These are phyloP conservation scores for Zoysia pacifica DNA, from an alignment of 176 grass and related monocot species.

Conservation along the genomic window DNA sequence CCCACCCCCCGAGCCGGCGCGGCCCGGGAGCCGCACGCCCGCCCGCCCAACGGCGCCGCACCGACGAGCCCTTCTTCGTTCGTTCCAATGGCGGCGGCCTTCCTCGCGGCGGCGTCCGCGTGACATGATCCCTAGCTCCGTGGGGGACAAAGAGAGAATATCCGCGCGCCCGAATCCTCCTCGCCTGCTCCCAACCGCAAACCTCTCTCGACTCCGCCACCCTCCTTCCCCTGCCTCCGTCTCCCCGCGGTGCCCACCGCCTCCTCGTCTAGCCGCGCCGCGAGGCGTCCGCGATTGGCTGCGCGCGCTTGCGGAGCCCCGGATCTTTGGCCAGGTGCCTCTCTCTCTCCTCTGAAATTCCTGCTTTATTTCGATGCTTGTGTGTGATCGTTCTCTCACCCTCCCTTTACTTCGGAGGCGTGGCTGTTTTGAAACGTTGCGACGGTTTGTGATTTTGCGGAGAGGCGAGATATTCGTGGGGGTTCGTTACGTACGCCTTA, in stretches of 20 bases:
- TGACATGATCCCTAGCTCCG: slow-evolving; percentile 27
- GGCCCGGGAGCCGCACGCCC: slow-evolving; percentile 11
- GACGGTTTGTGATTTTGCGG: slow-evolving; percentile 20
- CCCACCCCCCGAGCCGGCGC: neutral
- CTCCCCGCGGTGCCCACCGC: too few species aligned
- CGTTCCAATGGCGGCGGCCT: slow-evolving; percentile 40
- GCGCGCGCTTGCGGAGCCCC: slow-evolving; percentile 8
- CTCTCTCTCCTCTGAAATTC: neutral
- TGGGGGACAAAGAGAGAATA: slow-evolving; percentile 28
- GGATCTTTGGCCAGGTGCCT: slow-evolving; percentile 27
- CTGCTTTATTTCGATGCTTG: neutral
- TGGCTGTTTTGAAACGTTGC: neutral
- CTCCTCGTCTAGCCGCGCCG: too few species aligned
- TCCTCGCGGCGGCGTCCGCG: neutral
- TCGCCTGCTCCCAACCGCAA: slow-evolving; percentile 25
- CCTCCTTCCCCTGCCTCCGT: too few species aligned
- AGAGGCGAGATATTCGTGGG: slow-evolving; percentile 11
- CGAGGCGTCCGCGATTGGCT: neutral
- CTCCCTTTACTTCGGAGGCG: neutral
- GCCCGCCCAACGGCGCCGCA: too few species aligned
- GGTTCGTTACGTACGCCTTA: neutral
- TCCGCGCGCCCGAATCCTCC: slow-evolving; percentile 29
- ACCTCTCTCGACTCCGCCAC: neutral
- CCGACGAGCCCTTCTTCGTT: slow-evolving; percentile 18
- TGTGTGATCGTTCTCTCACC: neutral